Conservation (phyloP, 352 stramenopile species). For the Pythium oligandrum region DNA sequence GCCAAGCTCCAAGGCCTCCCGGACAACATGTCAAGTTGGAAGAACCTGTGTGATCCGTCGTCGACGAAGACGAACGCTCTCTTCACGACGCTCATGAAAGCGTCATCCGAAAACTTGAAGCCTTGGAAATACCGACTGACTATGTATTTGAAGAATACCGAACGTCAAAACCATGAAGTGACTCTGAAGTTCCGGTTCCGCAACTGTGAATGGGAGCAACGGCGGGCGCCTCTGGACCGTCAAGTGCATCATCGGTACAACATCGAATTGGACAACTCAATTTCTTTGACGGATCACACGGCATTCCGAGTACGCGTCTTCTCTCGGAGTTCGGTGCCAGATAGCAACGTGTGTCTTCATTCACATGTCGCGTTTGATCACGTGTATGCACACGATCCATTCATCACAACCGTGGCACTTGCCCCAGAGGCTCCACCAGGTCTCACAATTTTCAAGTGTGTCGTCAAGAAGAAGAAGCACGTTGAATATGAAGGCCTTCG, state of each 20-base stretch:
- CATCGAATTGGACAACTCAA: conserved; percentile 21
- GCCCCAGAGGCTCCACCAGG: background rate
- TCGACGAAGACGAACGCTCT: no score
- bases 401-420: conserved; percentile 1
- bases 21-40: no score
- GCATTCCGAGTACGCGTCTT: conserved; percentile 29
- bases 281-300: conserved; percentile 1
- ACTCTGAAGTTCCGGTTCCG: conserved; percentile 36
- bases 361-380: conserved; percentile 18
- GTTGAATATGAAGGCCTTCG: background rate
- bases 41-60: no score
- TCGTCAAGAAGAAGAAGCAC: conserved; percentile 2
- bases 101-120: no score
- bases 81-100: no score
- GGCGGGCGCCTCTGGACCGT: conserved; percentile 8
- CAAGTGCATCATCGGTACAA: conserved; percentile 24
- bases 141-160: no score
- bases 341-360: conserved; percentile 14
- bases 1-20: no score
- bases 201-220: conserved; percentile 26
- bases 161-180: background rate
- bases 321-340: conserved; percentile 10
- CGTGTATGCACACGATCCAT: conserved; percentile 14
- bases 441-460: background rate
- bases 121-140: no score